Base-by-base conservation (phyloP, 106 monocot species). In the Allium sativum region DNA sequence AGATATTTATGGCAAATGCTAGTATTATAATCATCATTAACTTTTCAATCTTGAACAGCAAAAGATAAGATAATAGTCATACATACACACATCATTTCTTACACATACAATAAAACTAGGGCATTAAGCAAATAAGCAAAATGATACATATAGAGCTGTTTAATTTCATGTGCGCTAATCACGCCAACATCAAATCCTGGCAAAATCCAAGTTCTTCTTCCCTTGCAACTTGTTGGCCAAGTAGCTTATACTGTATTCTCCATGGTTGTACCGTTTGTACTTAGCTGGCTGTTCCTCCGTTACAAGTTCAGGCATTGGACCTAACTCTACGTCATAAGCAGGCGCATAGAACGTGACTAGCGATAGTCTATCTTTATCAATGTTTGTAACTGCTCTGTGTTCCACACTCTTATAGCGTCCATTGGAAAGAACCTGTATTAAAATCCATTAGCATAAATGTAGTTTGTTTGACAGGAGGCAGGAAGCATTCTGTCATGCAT, bases 401-500 rank as follows among this genome's bases (percentile, higher is more conserved):
- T 86, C 86, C 12, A 90, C 77, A 58, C 90, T 86, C 73, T 80
- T 86, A 70, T 90, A 90, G 46, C 50, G 77, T 41, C 90, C 80
- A 45, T 90, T 90, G 12, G 77, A 77, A 12, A 85, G 12, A 13
- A 86, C 82, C 84, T 84, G 71, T 21, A 65, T 31, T 31, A 31
- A 31, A 31, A 31, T 31, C 31, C 31, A 31, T 31, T 31, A 31
- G 31, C 31, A 31, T 31, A 5, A 31, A 31, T 31, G 2, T 31
- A 1, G 31, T 31, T 31, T 31, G 31, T 31, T 31, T 0, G 31
- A 0, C 0, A 31, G 4, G 31, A 31, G 31, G 31, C 31, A 3
- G 31, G 31, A 31, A 31, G 31, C 31, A 31, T 31, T 31, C 31
- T 31, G 31, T 31, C 31, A 31, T 31, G 31, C 1, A 31, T 31